phyloP scores from a whole-genome alignment of 1,284 basidiomycete species.

The Golubevia pallescens region DNA sequence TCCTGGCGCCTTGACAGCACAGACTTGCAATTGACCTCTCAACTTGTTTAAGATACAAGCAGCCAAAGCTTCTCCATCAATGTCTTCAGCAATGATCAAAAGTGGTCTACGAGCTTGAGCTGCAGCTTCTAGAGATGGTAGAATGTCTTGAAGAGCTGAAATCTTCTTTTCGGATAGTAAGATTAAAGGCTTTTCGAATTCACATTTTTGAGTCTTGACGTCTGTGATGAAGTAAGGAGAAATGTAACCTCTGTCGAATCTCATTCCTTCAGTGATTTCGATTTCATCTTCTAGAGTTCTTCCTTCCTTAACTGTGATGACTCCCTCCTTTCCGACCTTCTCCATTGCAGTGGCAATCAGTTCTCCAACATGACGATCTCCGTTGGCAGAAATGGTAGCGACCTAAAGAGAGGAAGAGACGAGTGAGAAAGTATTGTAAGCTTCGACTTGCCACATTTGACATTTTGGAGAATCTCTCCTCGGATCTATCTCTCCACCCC shows the following conservation, averaged over 20 bases:
- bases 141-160: constrained; percentile 89
- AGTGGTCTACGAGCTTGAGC: constrained; percentile 89
- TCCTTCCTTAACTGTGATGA: constrained; percentile 99
- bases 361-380: constrained; percentile 89
- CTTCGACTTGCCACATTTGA: too few species aligned
- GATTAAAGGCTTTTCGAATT: constrained; percentile 95
- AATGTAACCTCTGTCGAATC: constrained; percentile 98
- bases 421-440: too few species aligned
- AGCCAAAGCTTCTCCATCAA: constrained; percentile 96
- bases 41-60: constrained; percentile 99
- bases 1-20: constrained; percentile 93
- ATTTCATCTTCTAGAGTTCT: constrained; percentile 96
- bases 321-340: constrained; percentile 99
- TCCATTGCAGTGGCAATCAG: constrained; percentile 99
- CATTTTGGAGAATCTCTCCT: too few species aligned
- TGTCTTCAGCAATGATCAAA: constrained; percentile 94
- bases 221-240: constrained; percentile 99
- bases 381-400: constrained; percentile 97
- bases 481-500: too few species aligned
- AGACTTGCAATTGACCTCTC: constrained; percentile 90
- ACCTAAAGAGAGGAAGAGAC: constrained; percentile 68
- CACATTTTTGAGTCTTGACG: constrained; percentile 93
- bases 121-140: constrained; percentile 89
- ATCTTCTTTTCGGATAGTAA: constrained; percentile 98
- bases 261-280: constrained; percentile 99